These are phyloP conservation scores for Yarrowia sp. DNA, from an alignment of 805 yeast species.

Conservation along the genomic window DNA sequence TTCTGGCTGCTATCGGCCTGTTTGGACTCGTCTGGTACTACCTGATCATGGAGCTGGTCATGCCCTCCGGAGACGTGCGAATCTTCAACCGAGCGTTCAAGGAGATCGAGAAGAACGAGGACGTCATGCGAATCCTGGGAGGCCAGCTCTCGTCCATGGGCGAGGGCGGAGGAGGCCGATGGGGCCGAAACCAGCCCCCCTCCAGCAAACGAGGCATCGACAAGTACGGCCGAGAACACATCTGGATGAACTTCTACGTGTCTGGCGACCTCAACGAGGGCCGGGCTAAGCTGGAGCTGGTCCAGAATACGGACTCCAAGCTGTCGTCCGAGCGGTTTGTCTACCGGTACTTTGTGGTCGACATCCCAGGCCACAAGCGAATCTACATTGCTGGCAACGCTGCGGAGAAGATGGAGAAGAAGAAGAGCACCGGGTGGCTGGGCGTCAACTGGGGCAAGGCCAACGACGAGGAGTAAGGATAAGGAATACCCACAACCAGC, in stretches of 20 bases:
- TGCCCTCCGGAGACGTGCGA: conserved; percentile 90
- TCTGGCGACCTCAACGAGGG: conserved; percentile 67
- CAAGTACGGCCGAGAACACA: conserved; percentile 74
- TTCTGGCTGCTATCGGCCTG: conserved; percentile 39
- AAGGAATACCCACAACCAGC: neutral
- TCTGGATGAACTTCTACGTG: conserved; percentile 82
- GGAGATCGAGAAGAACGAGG: conserved; percentile 65
- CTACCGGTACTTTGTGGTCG: conserved; percentile 69
- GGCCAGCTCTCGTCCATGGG: conserved; percentile 80
- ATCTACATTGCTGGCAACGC: conserved; percentile 48
- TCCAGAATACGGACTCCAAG: conserved; percentile 35
- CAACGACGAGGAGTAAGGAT: conserved; percentile 43
- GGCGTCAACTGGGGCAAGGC: conserved; percentile 88
- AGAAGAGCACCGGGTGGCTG: conserved; percentile 57
- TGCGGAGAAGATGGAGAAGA: conserved; percentile 33
- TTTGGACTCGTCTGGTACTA: conserved; percentile 63
- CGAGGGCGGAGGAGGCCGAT: conserved; percentile 63
- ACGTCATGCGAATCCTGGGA: conserved; percentile 56
- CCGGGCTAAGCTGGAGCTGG: conserved; percentile 74
- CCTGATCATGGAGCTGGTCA: conserved; percentile 71
- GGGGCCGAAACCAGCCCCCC: conserved; percentile 88
- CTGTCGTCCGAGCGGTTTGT: conserved; percentile 42
- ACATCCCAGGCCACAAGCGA: conserved; percentile 67
- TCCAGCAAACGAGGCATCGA: conserved; percentile 59
- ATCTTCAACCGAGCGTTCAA: conserved; percentile 84